Percentiles rank a stretch among this genome's conserved stretches.
Evolutionary conservation across 129 eudicot species (phyloP).

Genomic region (Helianthus annuus): DNA sequence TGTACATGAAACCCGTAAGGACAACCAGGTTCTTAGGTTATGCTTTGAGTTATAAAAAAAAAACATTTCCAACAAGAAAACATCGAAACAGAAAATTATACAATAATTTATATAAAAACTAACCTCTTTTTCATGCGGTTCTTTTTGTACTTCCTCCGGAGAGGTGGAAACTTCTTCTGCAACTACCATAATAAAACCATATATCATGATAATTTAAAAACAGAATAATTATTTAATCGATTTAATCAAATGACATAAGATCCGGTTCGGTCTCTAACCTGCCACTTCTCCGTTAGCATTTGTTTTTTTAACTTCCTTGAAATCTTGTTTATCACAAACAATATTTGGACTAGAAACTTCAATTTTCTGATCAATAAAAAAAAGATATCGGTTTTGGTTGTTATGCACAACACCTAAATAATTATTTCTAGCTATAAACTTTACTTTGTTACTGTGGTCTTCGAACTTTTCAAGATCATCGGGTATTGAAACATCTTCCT

Average conservation of each 20-base stretch:
- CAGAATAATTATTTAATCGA: background rate
- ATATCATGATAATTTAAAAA: background rate
- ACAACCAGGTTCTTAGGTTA: slow-evolving; percentile 6
- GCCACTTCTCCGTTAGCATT: slow-evolving; percentile 25
- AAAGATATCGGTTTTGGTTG: background rate
- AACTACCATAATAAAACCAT: slow-evolving; percentile 5
- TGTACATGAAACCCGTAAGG: slow-evolving; percentile 1
- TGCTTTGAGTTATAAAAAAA: background rate
- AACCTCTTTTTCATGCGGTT: slow-evolving; percentile 39
- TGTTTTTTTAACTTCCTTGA: slow-evolving; percentile 23
- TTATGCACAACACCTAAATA: background rate
- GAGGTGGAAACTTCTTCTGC: slow-evolving; percentile 26
- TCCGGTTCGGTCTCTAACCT: slow-evolving; percentile 26
- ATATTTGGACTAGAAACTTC: slow-evolving; percentile 18
- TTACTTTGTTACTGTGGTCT: too few species aligned
- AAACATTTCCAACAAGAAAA: background rate
- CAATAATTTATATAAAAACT: slow-evolving; percentile 16
- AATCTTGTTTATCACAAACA: slow-evolving; percentile 30
- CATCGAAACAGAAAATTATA: slow-evolving; percentile 5
- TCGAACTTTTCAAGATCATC: too few species aligned
- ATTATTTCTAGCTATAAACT: too few species aligned
- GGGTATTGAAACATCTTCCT: too few species aligned
- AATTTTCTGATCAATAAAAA: slow-evolving; percentile 32
- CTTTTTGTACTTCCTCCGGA: slow-evolving; percentile 10
- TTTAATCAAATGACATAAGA: background rate